These are phyloP conservation scores for Otatea glauca DNA, from an alignment of 176 grass and related monocot genomes.

Conservation along the genomic window DNA sequence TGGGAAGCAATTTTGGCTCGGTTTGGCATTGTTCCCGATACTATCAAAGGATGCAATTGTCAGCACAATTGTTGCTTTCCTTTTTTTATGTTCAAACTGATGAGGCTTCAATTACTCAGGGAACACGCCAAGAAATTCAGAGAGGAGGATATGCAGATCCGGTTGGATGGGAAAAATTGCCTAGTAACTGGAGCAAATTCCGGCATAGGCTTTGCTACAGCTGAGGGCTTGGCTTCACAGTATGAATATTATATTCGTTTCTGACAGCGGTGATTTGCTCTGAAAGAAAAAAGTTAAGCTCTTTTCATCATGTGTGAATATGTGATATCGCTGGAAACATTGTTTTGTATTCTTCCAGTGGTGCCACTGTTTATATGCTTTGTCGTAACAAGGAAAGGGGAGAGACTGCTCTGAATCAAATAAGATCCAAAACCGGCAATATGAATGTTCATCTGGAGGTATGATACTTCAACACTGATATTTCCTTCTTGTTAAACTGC, in stretches of 20 bases:
- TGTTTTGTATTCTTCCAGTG: conserved; percentile 56
- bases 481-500: conserved; percentile 4
- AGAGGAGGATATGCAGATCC: conserved; percentile 78
- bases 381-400: conserved; percentile 93
- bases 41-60: neutral
- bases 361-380: conserved; percentile 94
- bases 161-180: conserved; percentile 87
- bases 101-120: conserved; percentile 40
- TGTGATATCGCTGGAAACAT: neutral
- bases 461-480: neutral
- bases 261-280: neutral
- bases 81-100: neutral
- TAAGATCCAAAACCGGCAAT: conserved; percentile 81
- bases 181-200: conserved; percentile 94
- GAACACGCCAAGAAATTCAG: conserved; percentile 89
- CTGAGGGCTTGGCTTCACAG: conserved; percentile 83
- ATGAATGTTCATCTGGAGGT: conserved; percentile 85
- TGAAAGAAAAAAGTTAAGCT: neutral
- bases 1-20: neutral
- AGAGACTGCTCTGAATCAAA: conserved; percentile 71
- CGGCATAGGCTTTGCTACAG: conserved; percentile 82
- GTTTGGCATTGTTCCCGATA: neutral
- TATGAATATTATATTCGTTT: conserved; percentile 42
- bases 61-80: neutral
- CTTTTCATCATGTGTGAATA: neutral